Conservation (phyloP, 2,329 filamentous ascomycete species). For the Trichothecium roseum region DNA sequence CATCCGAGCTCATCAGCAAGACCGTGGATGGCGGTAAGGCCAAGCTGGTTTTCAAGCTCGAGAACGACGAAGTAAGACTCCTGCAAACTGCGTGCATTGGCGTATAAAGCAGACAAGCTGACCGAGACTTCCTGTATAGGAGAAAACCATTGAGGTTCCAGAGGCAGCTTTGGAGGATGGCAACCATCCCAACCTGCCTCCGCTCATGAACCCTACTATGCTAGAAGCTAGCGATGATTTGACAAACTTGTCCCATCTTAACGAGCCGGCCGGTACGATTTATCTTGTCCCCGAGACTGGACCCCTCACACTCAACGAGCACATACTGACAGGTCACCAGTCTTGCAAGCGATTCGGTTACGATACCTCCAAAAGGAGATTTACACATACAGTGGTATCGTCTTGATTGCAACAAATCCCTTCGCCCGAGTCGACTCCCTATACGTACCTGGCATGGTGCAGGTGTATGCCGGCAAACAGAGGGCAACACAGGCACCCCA, state of each 20-base stretch:
- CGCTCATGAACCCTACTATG: conserved; percentile 95
- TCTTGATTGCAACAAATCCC: conserved; percentile 95
- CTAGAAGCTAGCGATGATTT: conserved; percentile 97
- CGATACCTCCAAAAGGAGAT: conserved; percentile 98
- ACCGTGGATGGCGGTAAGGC: conserved; percentile 76
- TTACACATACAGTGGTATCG: conserved; percentile 98
- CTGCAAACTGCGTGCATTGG: not conserved
- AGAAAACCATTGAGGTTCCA: conserved; percentile 69
- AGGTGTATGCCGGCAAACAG: conserved; percentile 96
- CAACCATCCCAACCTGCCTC: conserved; percentile 70
- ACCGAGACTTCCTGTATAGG: conserved; percentile 35
- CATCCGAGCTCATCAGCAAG: conserved; percentile 88
- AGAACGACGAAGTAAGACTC: conserved; percentile 73
- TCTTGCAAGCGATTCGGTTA: conserved; percentile 92
- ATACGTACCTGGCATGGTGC: conserved; percentile 99
- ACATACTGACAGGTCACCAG: conserved; percentile 31
- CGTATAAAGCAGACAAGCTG: conserved; percentile 2
- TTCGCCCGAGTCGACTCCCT: conserved; percentile 96
- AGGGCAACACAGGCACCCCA: conserved; percentile 94
- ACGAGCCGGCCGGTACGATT: conserved; percentile 80
- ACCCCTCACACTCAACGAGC: not conserved
- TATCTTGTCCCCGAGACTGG: not conserved
- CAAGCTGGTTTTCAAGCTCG: conserved; percentile 75
- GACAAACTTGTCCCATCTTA: conserved; percentile 93
- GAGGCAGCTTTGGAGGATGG: conserved; percentile 65